phyloP scores from a whole-genome alignment of 805 yeast genomes.

The Teunomyces atbi region DNA sequence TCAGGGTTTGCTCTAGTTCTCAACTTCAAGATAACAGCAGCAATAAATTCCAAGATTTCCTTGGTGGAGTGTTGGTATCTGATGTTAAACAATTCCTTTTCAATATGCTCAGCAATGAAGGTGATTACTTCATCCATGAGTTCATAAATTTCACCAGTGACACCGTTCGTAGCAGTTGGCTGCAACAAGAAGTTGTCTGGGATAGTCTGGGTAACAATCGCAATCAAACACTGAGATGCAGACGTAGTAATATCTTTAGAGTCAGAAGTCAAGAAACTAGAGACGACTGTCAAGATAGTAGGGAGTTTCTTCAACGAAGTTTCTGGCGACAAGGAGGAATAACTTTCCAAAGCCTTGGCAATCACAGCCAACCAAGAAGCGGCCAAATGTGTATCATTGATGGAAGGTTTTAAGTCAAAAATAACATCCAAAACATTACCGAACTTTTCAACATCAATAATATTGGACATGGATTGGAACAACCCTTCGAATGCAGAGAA shows the following conservation, averaged over 20 bases:
- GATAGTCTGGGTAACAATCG: conserved; percentile 66
- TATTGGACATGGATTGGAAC: conserved; percentile 62
- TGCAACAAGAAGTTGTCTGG: conserved; percentile 57
- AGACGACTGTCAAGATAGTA: conserved; percentile 44
- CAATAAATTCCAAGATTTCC: conserved; percentile 67
- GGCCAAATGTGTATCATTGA: conserved; percentile 79
- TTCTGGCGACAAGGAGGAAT: conserved; percentile 31
- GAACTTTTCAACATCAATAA: conserved; percentile 62
- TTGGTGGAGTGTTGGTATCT: conserved; percentile 74
- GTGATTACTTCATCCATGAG: conserved; percentile 52
- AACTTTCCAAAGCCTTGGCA: conserved; percentile 67
- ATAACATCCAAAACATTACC: conserved; percentile 65
- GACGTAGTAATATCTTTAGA: conserved; percentile 62
- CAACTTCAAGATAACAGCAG: conserved; percentile 60
- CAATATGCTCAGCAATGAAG: conserved; percentile 49
- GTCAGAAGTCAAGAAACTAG: conserved; percentile 68
- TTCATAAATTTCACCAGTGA: conserved; percentile 53
- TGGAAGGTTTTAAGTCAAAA: conserved; percentile 76
- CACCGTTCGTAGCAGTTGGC: conserved; percentile 41
- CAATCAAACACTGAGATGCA: conserved; percentile 84
- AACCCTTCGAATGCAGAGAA: conserved; percentile 82
- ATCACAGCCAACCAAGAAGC: conserved; percentile 96
- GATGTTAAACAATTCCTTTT: conserved; percentile 63
- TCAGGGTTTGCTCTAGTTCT: conserved; percentile 69
- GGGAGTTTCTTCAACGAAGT: conserved; percentile 58